Percentiles rank a stretch among this genome's conserved stretches.
These are phyloP conservation scores for Euphorbia lathyris DNA, from an alignment of 345 rosid species.

Conservation along the genomic window DNA sequence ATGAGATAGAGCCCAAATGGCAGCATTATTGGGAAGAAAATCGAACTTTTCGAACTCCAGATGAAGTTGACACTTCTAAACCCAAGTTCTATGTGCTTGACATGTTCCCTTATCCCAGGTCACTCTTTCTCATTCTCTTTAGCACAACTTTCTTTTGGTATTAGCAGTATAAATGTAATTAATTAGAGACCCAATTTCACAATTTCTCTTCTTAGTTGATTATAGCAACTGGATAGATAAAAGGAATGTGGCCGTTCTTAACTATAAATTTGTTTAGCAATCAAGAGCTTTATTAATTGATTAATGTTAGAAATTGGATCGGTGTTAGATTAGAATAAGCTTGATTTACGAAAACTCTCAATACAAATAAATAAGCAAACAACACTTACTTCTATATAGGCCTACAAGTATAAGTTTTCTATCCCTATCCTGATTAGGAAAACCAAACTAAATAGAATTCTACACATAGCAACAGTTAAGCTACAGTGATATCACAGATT, in stretches of 20 bases:
- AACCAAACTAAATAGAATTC: no score
- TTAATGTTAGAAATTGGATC: no score
- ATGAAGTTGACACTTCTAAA: conserved; percentile 69
- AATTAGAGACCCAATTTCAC: neutral
- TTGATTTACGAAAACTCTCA: no score
- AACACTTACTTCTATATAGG: no score
- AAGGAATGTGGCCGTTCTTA: no score
- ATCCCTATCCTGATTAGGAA: no score
- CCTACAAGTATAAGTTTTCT: no score
- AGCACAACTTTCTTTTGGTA: neutral
- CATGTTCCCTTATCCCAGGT: conserved; percentile 99
- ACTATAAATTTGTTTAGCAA: neutral
- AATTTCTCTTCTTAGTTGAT: neutral
- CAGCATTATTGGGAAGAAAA: conserved; percentile 79
- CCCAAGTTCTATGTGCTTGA: conserved; percentile 97
- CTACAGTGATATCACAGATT: no score
- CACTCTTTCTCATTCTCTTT: conserved; percentile 5
- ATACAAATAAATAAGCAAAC: no score
- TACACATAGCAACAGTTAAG: no score
- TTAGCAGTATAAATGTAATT: neutral
- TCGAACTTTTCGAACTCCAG: conserved; percentile 75
- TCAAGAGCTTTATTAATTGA: neutral
- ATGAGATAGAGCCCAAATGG: conserved; percentile 94
- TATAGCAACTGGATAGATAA: neutral
- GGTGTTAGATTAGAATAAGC: no score